phyloP scores from a whole-genome alignment of 2,329 filamentous ascomycete genomes.

The Lithohypha guttulata region DNA sequence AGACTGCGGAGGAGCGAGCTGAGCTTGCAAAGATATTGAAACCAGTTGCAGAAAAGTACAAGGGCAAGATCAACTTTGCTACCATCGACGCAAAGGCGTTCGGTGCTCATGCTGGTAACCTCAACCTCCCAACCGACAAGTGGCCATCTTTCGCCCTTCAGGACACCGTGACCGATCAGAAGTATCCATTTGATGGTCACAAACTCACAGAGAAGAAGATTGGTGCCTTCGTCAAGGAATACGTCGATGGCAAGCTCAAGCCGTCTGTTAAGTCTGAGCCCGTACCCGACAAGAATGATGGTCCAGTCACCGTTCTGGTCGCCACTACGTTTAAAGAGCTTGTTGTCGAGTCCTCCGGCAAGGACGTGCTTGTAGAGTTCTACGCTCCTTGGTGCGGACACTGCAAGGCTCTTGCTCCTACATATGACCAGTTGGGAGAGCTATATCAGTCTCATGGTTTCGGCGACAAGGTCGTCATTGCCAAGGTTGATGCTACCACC shows the following conservation, averaged over 20 bases:
- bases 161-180: slow-evolving; percentile 87
- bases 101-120: slow-evolving; percentile 87
- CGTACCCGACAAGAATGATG: slow-evolving; percentile 86
- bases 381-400: slow-evolving; percentile 80
- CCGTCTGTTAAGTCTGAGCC: slow-evolving; percentile 98
- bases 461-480: slow-evolving; percentile 53
- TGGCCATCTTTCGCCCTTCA: slow-evolving; percentile 98
- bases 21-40: slow-evolving; percentile 67
- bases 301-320: slow-evolving; percentile 75
- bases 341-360: slow-evolving; percentile 75
- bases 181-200: slow-evolving; percentile 83
- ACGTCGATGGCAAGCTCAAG: slow-evolving; percentile 74
- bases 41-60: slow-evolving; percentile 79
- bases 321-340: slow-evolving; percentile 88
- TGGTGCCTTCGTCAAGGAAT: slow-evolving; percentile 74
- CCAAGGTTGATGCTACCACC: slow-evolving; percentile 88
- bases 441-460: slow-evolving; percentile 44
- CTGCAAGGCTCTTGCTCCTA: slow-evolving; percentile 58
- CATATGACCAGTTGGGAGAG: slow-evolving; percentile 54
- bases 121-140: slow-evolving; percentile 90
- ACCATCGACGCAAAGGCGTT: slow-evolving; percentile 93
- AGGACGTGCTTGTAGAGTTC: slow-evolving; percentile 97
- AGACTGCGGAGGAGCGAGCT: slow-evolving; percentile 80
- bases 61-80: slow-evolving; percentile 92
- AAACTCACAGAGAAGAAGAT: slow-evolving; percentile 65